phyloP scores from a whole-genome alignment of 1,284 basidiomycete species.

The Heliocybe sulcata region DNA sequence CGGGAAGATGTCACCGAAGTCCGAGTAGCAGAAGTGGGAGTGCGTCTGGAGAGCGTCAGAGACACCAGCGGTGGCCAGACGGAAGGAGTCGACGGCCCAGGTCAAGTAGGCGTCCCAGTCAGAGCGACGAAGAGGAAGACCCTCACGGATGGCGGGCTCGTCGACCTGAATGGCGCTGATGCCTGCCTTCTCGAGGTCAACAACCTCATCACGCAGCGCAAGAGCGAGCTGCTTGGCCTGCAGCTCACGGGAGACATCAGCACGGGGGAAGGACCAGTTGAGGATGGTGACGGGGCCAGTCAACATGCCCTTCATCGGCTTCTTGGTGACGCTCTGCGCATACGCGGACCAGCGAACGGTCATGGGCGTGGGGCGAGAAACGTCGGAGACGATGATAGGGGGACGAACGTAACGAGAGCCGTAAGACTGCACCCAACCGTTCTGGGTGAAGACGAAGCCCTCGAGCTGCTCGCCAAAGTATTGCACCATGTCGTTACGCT shows the following conservation, averaged over 20 bases:
- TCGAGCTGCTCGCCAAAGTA: constrained; percentile 98
- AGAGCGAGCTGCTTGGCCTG: constrained; percentile 99
- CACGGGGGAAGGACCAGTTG: constrained; percentile 99
- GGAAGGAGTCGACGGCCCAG: constrained; percentile 98
- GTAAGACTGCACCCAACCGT: constrained; percentile 99
- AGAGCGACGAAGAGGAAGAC: constrained; percentile 88
- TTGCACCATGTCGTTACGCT: constrained; percentile 99
- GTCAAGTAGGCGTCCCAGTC: constrained; percentile 95
- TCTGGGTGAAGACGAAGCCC: constrained; percentile 98
- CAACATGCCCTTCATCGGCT: constrained; percentile 99
- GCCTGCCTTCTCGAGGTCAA: constrained; percentile 96
- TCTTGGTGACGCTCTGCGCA: constrained; percentile 90
- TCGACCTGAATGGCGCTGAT: constrained; percentile 99
- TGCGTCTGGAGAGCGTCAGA: constrained; percentile 90
- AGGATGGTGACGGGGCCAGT: constrained; percentile 96
- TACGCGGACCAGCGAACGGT: constrained; percentile 97
- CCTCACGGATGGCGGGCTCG: constrained; percentile 99
- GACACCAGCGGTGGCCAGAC: constrained; percentile 92
- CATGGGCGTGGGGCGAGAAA: constrained; percentile 90
- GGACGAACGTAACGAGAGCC: constrained; percentile 97
- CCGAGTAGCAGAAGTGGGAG: constrained; percentile 97
- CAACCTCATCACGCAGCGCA: constrained; percentile 96
- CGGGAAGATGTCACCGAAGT: constrained; percentile 97
- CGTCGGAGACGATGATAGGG: constrained; percentile 97
- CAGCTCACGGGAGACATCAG: constrained; percentile 92